phyloP scores from a whole-genome alignment of 2,329 filamentous ascomycete genomes.

The Nemania serpens region DNA sequence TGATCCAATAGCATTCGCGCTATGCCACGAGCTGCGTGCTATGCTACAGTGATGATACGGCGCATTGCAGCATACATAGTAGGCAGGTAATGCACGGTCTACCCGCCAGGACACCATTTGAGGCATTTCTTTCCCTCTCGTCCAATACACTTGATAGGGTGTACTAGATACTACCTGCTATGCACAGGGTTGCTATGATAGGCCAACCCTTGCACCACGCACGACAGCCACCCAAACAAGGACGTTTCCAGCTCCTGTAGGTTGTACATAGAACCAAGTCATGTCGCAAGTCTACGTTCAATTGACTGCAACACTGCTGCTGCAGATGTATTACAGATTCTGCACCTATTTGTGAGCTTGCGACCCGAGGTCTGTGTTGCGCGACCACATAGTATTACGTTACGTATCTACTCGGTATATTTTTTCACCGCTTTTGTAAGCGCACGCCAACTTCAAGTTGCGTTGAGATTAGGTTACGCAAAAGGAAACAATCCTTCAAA shows the following conservation, averaged over 20 bases:
- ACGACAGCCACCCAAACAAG: not conserved
- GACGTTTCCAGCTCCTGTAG: not conserved
- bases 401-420: no score
- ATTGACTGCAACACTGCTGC: no score
- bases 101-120: constrained; percentile 15
- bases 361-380: constrained; percentile 4
- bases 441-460: no score
- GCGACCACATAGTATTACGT: no score
- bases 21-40: not conserved
- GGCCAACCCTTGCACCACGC: constrained; percentile 4
- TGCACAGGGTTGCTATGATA: not conserved
- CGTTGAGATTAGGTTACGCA: no score
- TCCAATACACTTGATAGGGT: not conserved
- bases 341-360: constrained; percentile 1
- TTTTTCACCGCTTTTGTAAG: no score
- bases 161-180: not conserved
- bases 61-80: not conserved
- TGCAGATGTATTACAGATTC: not conserved
- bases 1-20: not conserved
- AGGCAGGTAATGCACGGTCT: constrained; percentile 13
- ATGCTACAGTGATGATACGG: not conserved
- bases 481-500: no score
- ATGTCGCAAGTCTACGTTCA: constrained; percentile 2
- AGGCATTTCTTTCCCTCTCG: constrained; percentile 26
- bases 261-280: no score